Evolutionary conservation across 2,329 filamentous ascomycete genomes (phyloP).

Genomic region (Cryphonectria carpinicola): DNA sequence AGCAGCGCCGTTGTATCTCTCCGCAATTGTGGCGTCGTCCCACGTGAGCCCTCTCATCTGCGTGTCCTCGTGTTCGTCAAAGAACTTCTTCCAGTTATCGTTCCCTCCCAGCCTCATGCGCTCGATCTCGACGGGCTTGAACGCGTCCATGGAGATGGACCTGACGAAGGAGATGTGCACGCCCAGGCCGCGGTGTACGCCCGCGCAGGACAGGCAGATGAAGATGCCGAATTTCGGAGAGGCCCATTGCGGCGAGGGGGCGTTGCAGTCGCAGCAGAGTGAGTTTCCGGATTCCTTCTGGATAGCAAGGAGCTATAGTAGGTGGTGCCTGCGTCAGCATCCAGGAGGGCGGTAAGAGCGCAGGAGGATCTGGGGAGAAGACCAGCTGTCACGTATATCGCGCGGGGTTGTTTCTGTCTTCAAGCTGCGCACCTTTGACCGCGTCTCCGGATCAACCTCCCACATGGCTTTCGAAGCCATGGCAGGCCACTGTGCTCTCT

Average conservation of each 20-base stretch:
- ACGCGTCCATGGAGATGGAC: constrained; percentile 97
- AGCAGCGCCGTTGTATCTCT: constrained; percentile 85
- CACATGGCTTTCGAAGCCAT: constrained; percentile 84
- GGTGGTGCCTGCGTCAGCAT: constrained; percentile 27
- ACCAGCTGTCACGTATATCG: neutral
- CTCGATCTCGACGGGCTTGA: constrained; percentile 90
- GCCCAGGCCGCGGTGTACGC: constrained; percentile 90
- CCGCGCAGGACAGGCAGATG: constrained; percentile 95
- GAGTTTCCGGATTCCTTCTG: constrained; percentile 91
- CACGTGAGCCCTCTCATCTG: constrained; percentile 71
- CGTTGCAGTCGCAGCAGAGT: constrained; percentile 91
- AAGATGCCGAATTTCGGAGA: constrained; percentile 97
- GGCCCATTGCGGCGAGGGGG: constrained; percentile 97
- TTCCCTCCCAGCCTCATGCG: constrained; percentile 95
- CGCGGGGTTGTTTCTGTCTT: neutral
- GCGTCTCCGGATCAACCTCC: constrained; percentile 98
- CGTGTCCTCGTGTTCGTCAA: constrained; percentile 71
- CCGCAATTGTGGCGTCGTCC: constrained; percentile 87
- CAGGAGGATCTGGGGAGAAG: constrained; percentile 1
- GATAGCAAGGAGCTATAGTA: constrained; percentile 76
- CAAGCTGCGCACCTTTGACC: constrained; percentile 72
- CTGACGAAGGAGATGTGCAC: constrained; percentile 99
- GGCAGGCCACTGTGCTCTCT: constrained; percentile 30
- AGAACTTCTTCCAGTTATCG: constrained; percentile 83
- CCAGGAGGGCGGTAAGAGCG: neutral